Conservation (phyloP, 2,329 filamentous ascomycete genomes). For the Colletotrichum gigasporum region DNA sequence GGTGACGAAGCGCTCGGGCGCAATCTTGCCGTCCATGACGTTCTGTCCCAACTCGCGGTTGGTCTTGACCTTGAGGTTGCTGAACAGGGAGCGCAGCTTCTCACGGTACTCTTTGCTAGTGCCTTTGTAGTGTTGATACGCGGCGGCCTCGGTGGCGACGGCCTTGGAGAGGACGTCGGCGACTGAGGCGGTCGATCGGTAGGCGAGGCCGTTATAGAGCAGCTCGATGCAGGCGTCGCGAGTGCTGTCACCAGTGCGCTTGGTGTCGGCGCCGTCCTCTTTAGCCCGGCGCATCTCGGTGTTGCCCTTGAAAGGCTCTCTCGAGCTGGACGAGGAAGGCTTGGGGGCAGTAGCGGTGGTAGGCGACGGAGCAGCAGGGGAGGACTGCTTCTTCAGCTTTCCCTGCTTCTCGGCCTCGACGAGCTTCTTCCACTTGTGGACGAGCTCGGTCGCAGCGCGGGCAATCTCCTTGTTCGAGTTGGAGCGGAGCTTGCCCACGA, state of each 20-base stretch:
- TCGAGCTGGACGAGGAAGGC: conserved; percentile 48
- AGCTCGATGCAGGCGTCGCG: conserved; percentile 90
- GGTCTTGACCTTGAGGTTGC: conserved; percentile 93
- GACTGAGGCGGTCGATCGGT: conserved; percentile 74
- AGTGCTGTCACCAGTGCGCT: conserved; percentile 76
- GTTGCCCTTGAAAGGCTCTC: conserved; percentile 66
- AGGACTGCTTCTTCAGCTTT: conserved; percentile 46
- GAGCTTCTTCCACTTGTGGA: conserved; percentile 86
- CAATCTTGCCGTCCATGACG: conserved; percentile 79
- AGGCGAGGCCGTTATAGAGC: conserved; percentile 89
- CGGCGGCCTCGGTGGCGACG: conserved; percentile 85
- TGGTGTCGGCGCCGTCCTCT: conserved; percentile 81
- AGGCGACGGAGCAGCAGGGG: conserved; percentile 64
- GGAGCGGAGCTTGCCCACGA: conserved; percentile 81
- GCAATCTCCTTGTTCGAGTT: conserved; percentile 86
- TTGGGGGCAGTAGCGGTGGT: conserved; percentile 54
- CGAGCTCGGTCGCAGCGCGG: conserved; percentile 80
- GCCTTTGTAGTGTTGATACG: conserved; percentile 74
- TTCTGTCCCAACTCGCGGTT: conserved; percentile 81
- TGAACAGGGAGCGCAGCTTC: conserved; percentile 92
- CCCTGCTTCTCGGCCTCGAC: conserved; percentile 72
- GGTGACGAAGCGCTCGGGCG: conserved; percentile 77
- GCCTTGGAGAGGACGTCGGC: conserved; percentile 77
- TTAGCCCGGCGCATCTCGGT: conserved; percentile 82
- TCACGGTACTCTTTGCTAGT: conserved; percentile 81